These are phyloP conservation scores for Candida boleticola DNA, from an alignment of 805 yeast genomes.

Conservation along the genomic window DNA sequence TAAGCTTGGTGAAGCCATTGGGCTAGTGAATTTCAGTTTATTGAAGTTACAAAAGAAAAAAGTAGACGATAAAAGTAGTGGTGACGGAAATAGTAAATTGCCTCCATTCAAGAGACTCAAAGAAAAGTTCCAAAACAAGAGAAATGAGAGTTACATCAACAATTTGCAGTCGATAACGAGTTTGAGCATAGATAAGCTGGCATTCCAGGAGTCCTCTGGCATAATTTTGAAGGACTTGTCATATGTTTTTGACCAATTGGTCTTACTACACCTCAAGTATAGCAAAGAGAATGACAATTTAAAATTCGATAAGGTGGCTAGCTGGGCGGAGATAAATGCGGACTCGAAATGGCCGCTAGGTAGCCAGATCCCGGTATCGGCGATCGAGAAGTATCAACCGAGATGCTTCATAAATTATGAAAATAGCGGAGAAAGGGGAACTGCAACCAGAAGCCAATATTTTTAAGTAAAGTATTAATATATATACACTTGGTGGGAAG, in stretches of 20 bases:
- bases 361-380: constrained; percentile 30
- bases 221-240: constrained; percentile 35
- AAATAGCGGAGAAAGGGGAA: neutral
- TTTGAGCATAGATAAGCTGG: constrained; percentile 32
- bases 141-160: constrained; percentile 30
- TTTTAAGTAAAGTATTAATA: no score
- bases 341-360: constrained; percentile 48
- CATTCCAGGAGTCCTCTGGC: constrained; percentile 32
- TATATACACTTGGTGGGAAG: no score
- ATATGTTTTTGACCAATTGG: constrained; percentile 39
- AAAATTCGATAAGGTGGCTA: constrained; percentile 32
- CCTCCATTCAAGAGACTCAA: constrained; percentile 16
- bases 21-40: constrained; percentile 38
- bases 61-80: constrained; percentile 12
- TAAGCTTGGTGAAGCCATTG: constrained; percentile 46
- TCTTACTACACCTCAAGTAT: constrained; percentile 38
- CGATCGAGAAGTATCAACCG: constrained; percentile 24
- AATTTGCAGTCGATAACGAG: constrained; percentile 34
- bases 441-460: neutral
- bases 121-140: constrained; percentile 24
- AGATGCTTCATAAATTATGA: neutral
- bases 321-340: constrained; percentile 32
- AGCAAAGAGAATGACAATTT: constrained; percentile 43
- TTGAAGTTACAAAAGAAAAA: constrained; percentile 36
- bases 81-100: constrained; percentile 5